phyloP scores from a whole-genome alignment of 2,329 filamentous ascomycete species.

The Xylogone sp. region DNA sequence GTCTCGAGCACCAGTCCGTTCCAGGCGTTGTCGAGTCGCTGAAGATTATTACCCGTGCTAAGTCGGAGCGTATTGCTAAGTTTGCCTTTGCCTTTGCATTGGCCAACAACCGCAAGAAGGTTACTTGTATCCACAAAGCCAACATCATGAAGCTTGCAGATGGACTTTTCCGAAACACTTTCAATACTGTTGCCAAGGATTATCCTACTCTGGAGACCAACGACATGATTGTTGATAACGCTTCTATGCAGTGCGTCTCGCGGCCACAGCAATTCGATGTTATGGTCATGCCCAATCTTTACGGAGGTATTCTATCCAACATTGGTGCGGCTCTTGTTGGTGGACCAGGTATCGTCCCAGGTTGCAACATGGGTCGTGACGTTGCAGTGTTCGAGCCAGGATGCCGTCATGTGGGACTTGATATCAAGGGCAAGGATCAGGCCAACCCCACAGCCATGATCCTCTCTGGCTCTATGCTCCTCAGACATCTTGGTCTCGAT shows the following conservation, averaged over 20 bases:
- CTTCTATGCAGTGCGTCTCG: slow-evolving; percentile 98
- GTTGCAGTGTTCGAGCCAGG: slow-evolving; percentile 98
- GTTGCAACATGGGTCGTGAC: slow-evolving; percentile 99
- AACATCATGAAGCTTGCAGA: slow-evolving; percentile 99
- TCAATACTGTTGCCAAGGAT: slow-evolving; percentile 89
- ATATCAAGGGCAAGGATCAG: slow-evolving; percentile 99
- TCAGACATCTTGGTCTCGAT: slow-evolving; percentile 94
- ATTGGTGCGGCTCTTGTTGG: slow-evolving; percentile 96
- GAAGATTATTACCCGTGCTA: slow-evolving; percentile 99
- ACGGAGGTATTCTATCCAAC: slow-evolving; percentile 98
- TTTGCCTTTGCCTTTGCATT: slow-evolving; percentile 98
- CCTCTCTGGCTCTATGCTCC: slow-evolving; percentile 92
- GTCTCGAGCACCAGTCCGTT: slow-evolving; percentile 97
- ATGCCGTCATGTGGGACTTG: slow-evolving; percentile 97
- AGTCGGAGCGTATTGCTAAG: slow-evolving; percentile 98
- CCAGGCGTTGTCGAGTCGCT: slow-evolving; percentile 95
- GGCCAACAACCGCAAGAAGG: slow-evolving; percentile 98
- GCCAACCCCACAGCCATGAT: slow-evolving; percentile 96
- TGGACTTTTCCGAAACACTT: slow-evolving; percentile 96
- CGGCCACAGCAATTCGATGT: slow-evolving; percentile 98
- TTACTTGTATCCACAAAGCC: slow-evolving; percentile 99
- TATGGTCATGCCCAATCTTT: slow-evolving; percentile 99
- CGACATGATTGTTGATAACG: slow-evolving; percentile 99
- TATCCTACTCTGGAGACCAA: slow-evolving; percentile 94
- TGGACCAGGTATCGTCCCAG: slow-evolving; percentile 93